phyloP scores from a whole-genome alignment of 495 filamentous ascomycete genomes.

The Penicillium robsamsonii region DNA sequence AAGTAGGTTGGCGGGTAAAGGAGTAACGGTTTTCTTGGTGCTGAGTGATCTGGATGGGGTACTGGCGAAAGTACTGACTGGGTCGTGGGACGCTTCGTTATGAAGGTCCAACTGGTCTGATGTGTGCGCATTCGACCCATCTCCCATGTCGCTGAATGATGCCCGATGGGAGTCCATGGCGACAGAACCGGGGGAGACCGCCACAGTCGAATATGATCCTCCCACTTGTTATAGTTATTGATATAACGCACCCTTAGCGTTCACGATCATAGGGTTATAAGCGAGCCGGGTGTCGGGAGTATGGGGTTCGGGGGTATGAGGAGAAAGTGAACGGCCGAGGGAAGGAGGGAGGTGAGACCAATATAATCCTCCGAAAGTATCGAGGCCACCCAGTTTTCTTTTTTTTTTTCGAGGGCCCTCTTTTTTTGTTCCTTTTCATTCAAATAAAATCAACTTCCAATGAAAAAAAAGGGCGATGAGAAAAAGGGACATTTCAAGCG shows the following conservation, averaged over 20 bases:
- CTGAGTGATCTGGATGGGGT: slow-evolving; percentile 51
- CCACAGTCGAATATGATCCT: slow-evolving; percentile 4
- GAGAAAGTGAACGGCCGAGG: slow-evolving; percentile 18
- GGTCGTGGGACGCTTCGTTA: slow-evolving; percentile 33
- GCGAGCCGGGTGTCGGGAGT: slow-evolving; percentile 2
- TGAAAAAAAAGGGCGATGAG: slow-evolving; percentile 5
- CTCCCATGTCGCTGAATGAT: slow-evolving; percentile 31
- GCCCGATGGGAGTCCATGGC: slow-evolving; percentile 34
- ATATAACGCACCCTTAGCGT: slow-evolving; percentile 2
- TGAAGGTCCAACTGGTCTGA: slow-evolving; percentile 35
- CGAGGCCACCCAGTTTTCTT: neutral
- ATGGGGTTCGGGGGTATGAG: slow-evolving; percentile 5
- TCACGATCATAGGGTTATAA: slow-evolving; percentile 2
- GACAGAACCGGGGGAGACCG: slow-evolving; percentile 8
- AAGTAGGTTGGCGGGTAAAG: slow-evolving; percentile 58
- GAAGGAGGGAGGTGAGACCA: slow-evolving; percentile 14
- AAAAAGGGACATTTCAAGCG: slow-evolving; percentile 26
- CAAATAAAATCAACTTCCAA: slow-evolving; percentile 4
- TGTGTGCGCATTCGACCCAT: slow-evolving; percentile 31
- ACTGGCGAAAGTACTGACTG: slow-evolving; percentile 34
- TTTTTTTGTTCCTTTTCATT: neutral
- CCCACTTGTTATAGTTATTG: slow-evolving; percentile 2
- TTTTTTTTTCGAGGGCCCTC: neutral
- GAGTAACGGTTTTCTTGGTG: slow-evolving; percentile 48
- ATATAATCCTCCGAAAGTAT: slow-evolving; percentile 5